phyloP scores from a whole-genome alignment of 139 green algal species.

The Volvox reticuliferus region DNA sequence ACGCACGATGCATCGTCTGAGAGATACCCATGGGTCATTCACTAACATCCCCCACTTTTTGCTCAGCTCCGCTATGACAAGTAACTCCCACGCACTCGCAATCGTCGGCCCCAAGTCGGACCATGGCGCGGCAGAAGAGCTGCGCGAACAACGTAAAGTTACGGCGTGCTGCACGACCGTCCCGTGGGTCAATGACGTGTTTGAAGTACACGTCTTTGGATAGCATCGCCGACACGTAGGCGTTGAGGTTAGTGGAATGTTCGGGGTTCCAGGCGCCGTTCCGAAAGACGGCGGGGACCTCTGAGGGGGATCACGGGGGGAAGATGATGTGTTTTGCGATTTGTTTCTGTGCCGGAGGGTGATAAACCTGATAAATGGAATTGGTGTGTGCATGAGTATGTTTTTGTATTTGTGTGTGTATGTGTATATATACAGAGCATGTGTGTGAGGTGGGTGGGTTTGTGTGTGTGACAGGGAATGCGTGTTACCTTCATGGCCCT shows the following conservation, averaged over 20 bases:
- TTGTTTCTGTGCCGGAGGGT: too few relatives aligned
- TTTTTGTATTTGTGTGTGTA: too few relatives aligned
- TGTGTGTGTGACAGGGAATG: too few relatives aligned
- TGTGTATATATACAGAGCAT: too few relatives aligned
- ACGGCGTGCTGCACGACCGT: background rate
- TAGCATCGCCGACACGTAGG: conserved; percentile 21
- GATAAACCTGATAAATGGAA: too few relatives aligned
- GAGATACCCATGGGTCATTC: too few relatives aligned
- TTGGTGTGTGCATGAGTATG: too few relatives aligned
- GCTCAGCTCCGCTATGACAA: too few relatives aligned
- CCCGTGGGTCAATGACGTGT: conserved; percentile 26
- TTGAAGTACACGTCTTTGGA: conserved; percentile 39
- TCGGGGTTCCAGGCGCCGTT: conserved; percentile 27
- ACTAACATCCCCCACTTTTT: too few relatives aligned
- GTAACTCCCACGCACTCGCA: conserved; percentile 25
- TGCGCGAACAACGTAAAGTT: conserved; percentile 24
- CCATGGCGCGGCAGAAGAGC: conserved; percentile 32
- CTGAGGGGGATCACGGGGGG: background rate
- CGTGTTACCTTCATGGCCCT: too few relatives aligned
- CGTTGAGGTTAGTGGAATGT: background rate
- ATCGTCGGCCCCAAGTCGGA: conserved; percentile 15
- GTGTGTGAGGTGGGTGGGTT: too few relatives aligned
- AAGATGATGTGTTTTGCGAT: background rate
- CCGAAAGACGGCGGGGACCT: conserved; percentile 7
- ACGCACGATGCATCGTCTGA: too few relatives aligned